phyloP scores from a whole-genome alignment of 1,139 yeast genomes.

The Eremothecium sinecaudum region DNA sequence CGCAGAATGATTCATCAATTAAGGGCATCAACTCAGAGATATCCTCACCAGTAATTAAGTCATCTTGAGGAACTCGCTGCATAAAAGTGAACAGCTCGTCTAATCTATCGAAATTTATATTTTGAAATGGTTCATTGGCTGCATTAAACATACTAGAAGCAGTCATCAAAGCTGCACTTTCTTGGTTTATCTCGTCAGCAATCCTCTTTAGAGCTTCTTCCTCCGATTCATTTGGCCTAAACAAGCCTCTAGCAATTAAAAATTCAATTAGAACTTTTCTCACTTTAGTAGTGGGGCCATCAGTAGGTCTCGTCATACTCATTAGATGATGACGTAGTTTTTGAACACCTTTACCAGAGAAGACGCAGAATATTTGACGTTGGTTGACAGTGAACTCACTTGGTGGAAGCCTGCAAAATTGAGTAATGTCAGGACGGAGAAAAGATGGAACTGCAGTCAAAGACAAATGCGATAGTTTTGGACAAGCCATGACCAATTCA shows the following conservation, averaged over 20 bases:
- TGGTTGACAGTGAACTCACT: conserved; percentile 86
- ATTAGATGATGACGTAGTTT: conserved; percentile 57
- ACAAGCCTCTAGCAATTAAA: conserved; percentile 22
- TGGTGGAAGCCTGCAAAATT: conserved; percentile 91
- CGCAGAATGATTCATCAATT: conserved; percentile 26
- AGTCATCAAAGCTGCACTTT: conserved; percentile 30
- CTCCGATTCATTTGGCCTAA: conserved; percentile 21
- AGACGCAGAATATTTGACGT: conserved; percentile 81
- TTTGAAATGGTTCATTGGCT: conserved; percentile 23
- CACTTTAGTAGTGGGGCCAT: conserved; percentile 30
- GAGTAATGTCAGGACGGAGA: conserved; percentile 74
- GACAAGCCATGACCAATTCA: conserved; percentile 68
- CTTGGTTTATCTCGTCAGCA: conserved; percentile 25
- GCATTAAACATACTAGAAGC: conserved; percentile 29
- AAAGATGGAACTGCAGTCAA: conserved; percentile 87
- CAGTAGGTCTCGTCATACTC: conserved; percentile 30
- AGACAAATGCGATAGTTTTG: conserved; percentile 76
- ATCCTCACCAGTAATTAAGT: conserved; percentile 17
- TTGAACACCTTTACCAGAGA: conserved; percentile 82
- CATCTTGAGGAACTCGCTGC: conserved; percentile 14
- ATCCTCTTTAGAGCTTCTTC: conserved; percentile 26
- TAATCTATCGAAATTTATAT: conserved; percentile 27
- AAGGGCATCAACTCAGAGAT: conserved; percentile 16
- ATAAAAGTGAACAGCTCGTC: conserved; percentile 26
- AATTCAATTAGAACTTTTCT: conserved; percentile 27